phyloP scores from a whole-genome alignment of 2,329 filamentous ascomycete genomes.

The Phialophora verrucosa region DNA sequence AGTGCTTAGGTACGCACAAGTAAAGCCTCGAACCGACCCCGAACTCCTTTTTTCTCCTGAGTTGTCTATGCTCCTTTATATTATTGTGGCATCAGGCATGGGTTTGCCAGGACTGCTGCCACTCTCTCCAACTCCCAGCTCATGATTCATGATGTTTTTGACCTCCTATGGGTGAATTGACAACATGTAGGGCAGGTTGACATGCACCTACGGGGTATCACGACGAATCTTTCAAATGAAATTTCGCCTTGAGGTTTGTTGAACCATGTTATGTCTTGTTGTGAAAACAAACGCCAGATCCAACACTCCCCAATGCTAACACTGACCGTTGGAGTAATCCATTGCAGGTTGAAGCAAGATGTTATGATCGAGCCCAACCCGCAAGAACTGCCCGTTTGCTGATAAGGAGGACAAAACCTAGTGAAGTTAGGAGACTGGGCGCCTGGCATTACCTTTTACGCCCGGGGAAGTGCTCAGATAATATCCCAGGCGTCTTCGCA shows the following conservation, averaged over 20 bases:
- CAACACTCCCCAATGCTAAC: slow-evolving; percentile 66
- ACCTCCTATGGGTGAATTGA: background rate
- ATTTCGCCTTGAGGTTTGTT: slow-evolving; percentile 64
- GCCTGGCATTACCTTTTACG: slow-evolving; percentile 30
- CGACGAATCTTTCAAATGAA: slow-evolving; percentile 28
- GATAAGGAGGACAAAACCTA: slow-evolving; percentile 20
- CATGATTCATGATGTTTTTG: background rate
- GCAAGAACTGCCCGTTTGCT: slow-evolving; percentile 36
- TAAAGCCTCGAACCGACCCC: background rate
- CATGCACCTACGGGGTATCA: slow-evolving; percentile 39
- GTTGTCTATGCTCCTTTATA: background rate
- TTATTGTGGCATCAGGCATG: background rate
- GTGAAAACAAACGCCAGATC: slow-evolving; percentile 78
- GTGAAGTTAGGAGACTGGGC: slow-evolving; percentile 19
- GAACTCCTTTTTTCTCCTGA: background rate
- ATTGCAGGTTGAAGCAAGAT: slow-evolving; percentile 62
- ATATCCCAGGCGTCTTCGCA: slow-evolving; percentile 97
- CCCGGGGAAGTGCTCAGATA: slow-evolving; percentile 61
- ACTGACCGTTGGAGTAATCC: slow-evolving; percentile 36
- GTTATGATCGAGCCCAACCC: slow-evolving; percentile 69
- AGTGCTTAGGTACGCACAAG: background rate
- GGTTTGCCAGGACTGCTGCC: background rate
- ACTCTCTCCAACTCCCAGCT: background rate
- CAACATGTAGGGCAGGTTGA: slow-evolving; percentile 36
- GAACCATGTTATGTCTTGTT: slow-evolving; percentile 79